Percentiles rank a stretch among this genome's conserved stretches.
phyloP scores from a whole-genome alignment of 1,284 basidiomycete genomes.

The Pyrrhoderma lamaoense region DNA sequence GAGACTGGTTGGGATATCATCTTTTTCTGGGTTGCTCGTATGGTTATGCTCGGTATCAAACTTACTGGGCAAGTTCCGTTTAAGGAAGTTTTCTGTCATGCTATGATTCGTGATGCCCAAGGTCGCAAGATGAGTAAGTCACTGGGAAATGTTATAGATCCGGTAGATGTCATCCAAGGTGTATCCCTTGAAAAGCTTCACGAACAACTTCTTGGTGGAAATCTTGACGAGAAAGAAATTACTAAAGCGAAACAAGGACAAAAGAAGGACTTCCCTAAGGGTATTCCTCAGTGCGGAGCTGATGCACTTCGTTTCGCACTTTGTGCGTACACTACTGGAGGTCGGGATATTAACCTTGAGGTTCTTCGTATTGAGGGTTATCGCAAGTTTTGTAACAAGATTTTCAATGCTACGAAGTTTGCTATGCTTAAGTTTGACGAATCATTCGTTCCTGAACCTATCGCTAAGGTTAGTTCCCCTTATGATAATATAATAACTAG shows the following conservation, averaged over 20 bases:
- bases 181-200: conserved; percentile 80
- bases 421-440: conserved; percentile 92
- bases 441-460: conserved; percentile 67
- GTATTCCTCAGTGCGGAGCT: conserved; percentile 97
- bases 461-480: conserved; percentile 57
- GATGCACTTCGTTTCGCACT: conserved; percentile 95
- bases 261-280: conserved; percentile 99
- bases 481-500: neutral
- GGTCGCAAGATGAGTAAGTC: conserved; percentile 99
- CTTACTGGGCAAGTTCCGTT: conserved; percentile 92
- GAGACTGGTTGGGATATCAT: conserved; percentile 99
- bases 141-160: conserved; percentile 97
- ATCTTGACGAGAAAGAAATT: conserved; percentile 93
- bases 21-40: conserved; percentile 99
- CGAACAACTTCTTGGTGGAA: conserved; percentile 83
- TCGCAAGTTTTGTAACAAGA: conserved; percentile 99
- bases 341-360: conserved; percentile 93
- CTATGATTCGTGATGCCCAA: conserved; percentile 98
- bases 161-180: conserved; percentile 93
- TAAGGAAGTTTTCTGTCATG: conserved; percentile 97
- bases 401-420: conserved; percentile 99
- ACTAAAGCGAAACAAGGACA: conserved; percentile 88
- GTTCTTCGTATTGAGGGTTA: conserved; percentile 98
- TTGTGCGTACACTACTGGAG: conserved; percentile 89
- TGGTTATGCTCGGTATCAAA: conserved; percentile 91